These are phyloP conservation scores for Chaetoceros muelleri DNA, from an alignment of 108 stramenopile species.

Conservation along the genomic window DNA sequence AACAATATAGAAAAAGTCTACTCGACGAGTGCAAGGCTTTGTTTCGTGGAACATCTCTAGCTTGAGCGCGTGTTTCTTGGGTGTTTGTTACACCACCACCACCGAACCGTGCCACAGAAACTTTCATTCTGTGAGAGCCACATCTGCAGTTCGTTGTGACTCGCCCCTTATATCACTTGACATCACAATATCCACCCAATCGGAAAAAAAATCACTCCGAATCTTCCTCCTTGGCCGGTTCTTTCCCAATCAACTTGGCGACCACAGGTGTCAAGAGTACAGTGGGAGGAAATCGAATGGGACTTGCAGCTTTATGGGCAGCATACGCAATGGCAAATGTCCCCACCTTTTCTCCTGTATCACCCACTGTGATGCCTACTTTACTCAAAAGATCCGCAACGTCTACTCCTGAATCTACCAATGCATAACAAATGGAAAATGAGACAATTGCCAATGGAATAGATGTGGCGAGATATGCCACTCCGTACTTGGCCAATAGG, in stretches of 20 bases:
- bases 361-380: slow-evolving; percentile 68
- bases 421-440: slow-evolving; percentile 75
- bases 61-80: too few species aligned
- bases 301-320: slow-evolving; percentile 93
- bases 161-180: too few species aligned
- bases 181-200: too few species aligned
- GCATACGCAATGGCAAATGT: slow-evolving; percentile 95
- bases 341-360: slow-evolving; percentile 67
- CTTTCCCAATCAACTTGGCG: slow-evolving; percentile 88
- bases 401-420: slow-evolving; percentile 86
- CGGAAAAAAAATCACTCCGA: too few species aligned
- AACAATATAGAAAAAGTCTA: too few species aligned
- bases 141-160: too few species aligned
- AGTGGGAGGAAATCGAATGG: slow-evolving; percentile 94
- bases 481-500: slow-evolving; percentile 76
- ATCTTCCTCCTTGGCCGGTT: slow-evolving; percentile 38
- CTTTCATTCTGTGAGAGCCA: too few species aligned
- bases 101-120: too few species aligned
- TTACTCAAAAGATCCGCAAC: slow-evolving; percentile 64
- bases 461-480: slow-evolving; percentile 90
- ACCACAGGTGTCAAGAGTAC: slow-evolving; percentile 91
- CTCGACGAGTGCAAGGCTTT: too few species aligned
- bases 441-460: slow-evolving; percentile 87
- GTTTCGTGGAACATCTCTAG: too few species aligned
- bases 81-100: too few species aligned